Evolutionary conservation across 495 filamentous ascomycete genomes (phyloP).

Genomic region (Podospora sp.): DNA sequence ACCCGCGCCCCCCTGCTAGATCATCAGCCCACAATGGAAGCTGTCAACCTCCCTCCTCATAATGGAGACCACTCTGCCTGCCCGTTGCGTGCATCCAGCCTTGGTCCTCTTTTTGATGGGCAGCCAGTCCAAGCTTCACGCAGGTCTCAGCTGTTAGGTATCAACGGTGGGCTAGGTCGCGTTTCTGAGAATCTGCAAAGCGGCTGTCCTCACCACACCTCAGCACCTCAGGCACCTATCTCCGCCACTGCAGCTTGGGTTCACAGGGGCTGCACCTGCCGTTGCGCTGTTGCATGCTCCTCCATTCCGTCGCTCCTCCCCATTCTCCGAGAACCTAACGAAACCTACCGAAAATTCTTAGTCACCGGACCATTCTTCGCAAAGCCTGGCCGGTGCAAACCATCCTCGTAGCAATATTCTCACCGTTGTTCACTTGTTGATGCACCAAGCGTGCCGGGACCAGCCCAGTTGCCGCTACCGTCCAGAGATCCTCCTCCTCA

Average conservation of each 20-base stretch:
- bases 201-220: neutral
- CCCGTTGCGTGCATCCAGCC: neutral
- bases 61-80: neutral
- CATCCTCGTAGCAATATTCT: neutral
- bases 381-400: neutral
- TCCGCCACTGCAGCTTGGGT: neutral
- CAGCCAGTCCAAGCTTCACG: neutral
- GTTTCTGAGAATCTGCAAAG: neutral
- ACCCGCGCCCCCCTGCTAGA: constrained; percentile 6
- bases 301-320: neutral
- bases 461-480: neutral
- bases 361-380: neutral
- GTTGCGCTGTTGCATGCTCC: neutral
- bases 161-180: neutral
- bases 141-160: constrained; percentile 4
- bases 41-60: neutral
- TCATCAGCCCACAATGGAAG: neutral
- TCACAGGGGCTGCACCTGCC: neutral
- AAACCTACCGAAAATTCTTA: constrained; percentile 7
- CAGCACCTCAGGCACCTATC: neutral
- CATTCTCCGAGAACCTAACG: neutral
- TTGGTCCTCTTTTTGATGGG: neutral
- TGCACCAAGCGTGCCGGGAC: neutral
- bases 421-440: neutral
- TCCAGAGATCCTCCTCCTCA: neutral